Percentiles rank a stretch among this genome's conserved stretches.
Conservation (phyloP, 179 eudicot species). For the Silene vulgaris region DNA sequence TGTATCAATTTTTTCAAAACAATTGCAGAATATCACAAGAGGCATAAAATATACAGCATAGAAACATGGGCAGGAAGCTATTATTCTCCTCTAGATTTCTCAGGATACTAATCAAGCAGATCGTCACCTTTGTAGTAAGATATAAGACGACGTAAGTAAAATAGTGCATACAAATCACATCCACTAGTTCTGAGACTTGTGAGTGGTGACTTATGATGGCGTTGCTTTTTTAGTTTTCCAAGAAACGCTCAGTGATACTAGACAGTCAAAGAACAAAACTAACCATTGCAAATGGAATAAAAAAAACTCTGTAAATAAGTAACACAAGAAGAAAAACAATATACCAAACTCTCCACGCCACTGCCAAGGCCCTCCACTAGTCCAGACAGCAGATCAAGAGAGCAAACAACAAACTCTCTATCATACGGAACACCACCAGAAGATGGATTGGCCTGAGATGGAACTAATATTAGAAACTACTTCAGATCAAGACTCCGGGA, state of each 20-base stretch:
- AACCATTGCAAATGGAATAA: not conserved
- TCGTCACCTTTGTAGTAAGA: not conserved
- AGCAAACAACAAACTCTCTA: slow-evolving; percentile 81
- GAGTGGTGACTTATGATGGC: not conserved
- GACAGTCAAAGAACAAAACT: slow-evolving; percentile 2
- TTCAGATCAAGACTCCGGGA: slow-evolving; percentile 5
- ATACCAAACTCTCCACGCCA: slow-evolving; percentile 91
- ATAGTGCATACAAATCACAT: not conserved
- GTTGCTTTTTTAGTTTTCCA: not conserved
- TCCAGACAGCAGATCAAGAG: slow-evolving; percentile 90
- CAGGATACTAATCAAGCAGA: not conserved
- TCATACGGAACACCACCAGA: slow-evolving; percentile 75
- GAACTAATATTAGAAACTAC: slow-evolving; percentile 15
- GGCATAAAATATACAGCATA: not conserved
- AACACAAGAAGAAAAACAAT: slow-evolving; percentile 5
- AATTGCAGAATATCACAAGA: not conserved
- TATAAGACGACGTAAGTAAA: not conserved
- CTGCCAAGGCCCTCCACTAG: slow-evolving; percentile 93
- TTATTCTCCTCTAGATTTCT: not conserved
- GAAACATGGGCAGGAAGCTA: not conserved
- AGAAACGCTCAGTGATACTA: not conserved
- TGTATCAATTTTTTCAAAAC: too few relatives aligned
- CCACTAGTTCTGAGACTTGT: not conserved
- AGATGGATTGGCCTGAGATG: slow-evolving; percentile 59
- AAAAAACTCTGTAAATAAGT: not conserved